phyloP scores from a whole-genome alignment of 192 early-diverging fungal species.

The Backusella tarrabulga region DNA sequence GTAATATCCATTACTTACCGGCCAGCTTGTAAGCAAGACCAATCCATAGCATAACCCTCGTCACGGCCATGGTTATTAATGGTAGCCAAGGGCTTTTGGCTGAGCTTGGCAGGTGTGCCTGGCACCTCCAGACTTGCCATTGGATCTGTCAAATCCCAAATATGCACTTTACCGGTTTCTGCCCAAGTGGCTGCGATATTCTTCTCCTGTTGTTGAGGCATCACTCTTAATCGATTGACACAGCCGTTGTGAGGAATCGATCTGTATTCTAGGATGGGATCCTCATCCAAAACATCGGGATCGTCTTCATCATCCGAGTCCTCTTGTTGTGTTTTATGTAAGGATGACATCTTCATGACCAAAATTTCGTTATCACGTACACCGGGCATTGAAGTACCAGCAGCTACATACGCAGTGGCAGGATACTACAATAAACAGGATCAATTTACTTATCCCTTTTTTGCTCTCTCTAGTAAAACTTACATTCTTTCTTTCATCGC shows the following conservation, averaged over 20 bases:
- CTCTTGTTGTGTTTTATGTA: conserved; percentile 92
- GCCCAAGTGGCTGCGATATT: conserved; percentile 90
- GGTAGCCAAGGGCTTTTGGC: conserved; percentile 73
- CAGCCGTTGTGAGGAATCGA: conserved; percentile 86
- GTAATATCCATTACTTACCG: conserved; percentile 23
- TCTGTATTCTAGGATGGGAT: conserved; percentile 87
- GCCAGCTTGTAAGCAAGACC: conserved; percentile 69
- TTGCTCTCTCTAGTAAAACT: conserved; percentile 1
- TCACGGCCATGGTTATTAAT: conserved; percentile 76
- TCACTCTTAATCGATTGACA: conserved; percentile 52
- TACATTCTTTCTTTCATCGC: conserved; percentile 68
- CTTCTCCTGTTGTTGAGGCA: conserved; percentile 66
- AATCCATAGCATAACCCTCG: conserved; percentile 97
- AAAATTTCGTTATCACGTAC: conserved; percentile 87
- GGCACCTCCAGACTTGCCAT: conserved; percentile 79
- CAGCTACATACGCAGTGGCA: conserved; percentile 88
- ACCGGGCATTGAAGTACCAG: conserved; percentile 88
- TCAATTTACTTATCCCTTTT: not conserved
- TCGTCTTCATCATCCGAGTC: conserved; percentile 75
- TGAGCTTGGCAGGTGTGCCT: conserved; percentile 63
- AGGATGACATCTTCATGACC: conserved; percentile 93
- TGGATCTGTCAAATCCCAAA: conserved; percentile 83
- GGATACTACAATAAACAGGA: conserved; percentile 62
- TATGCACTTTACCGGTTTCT: conserved; percentile 93
- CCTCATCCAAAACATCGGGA: conserved; percentile 89